These are phyloP conservation scores for Bisporella sp. DNA, from an alignment of 2,329 filamentous ascomycete species.

Conservation along the genomic window DNA sequence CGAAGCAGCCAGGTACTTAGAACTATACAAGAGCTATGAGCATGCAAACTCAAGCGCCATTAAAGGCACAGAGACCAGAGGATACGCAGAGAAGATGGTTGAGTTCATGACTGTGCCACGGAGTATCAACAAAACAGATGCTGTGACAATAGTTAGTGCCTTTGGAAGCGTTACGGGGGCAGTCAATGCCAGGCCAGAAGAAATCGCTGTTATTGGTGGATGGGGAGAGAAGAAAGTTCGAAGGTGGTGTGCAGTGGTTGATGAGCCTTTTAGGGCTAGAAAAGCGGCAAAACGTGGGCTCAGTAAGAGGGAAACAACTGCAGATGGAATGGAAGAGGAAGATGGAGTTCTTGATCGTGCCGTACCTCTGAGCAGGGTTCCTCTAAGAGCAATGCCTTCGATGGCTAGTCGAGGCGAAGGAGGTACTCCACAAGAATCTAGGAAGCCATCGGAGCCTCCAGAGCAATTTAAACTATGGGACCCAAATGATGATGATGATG, in stretches of 20 bases:
- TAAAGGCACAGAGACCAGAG: conserved; percentile 73
- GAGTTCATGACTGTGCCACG: conserved; percentile 90
- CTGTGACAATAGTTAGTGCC: conserved; percentile 79
- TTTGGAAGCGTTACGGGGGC: conserved; percentile 86
- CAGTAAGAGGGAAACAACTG: conserved; percentile 13
- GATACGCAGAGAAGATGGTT: conserved; percentile 79
- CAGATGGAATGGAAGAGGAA: conserved; percentile 8
- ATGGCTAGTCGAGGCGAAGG: neutral
- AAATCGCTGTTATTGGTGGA: conserved; percentile 75
- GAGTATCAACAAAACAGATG: conserved; percentile 91
- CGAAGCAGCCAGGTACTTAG: conserved; percentile 88
- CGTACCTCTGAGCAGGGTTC: conserved; percentile 23
- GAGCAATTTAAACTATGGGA: neutral
- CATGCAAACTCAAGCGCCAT: conserved; percentile 75
- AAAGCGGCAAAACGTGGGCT: conserved; percentile 55
- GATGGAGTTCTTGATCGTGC: conserved; percentile 34
- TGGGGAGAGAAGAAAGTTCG: conserved; percentile 96
- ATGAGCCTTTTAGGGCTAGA: conserved; percentile 76
- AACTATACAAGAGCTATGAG: conserved; percentile 92
- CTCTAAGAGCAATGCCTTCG: conserved; percentile 2
- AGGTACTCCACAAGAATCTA: neutral
- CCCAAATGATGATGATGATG: neutral
- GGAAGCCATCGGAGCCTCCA: neutral
- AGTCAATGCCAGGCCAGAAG: conserved; percentile 80
- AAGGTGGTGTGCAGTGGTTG: conserved; percentile 73